Evolutionary conservation across 2,329 filamentous ascomycete genomes (phyloP), one percentile per base, ranked within the genome.

Genomic region (Talaromyces sp.): DNA sequence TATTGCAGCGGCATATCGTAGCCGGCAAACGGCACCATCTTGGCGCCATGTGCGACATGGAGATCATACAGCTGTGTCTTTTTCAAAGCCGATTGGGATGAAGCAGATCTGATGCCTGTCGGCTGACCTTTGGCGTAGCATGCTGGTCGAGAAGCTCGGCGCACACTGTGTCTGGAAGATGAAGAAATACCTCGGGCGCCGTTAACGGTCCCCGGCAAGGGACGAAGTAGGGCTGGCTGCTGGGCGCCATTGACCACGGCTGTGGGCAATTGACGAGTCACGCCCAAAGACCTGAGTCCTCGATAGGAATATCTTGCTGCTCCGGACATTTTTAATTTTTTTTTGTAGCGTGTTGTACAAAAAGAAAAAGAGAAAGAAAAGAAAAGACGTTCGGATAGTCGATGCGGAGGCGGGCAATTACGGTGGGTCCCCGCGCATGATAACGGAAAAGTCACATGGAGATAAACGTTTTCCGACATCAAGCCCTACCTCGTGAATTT

Each of bases 1-100:
- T 98, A 99, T 75, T 95, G 89, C 51, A 99, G 87, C 8, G 95
- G 95, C 91, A 99, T 97, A 68, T 85, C 82, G 79, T 88, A 96
- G 66, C 91, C 92, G 64, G 90, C 93, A 77, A 97, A 99, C n/a
- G 91, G 90, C 55, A 97, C 93, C 86, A 98, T 95, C 79, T 96
- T 97, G 66, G 84, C 95, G 67, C 91, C 91, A 71, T 90, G 81
- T 61, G 85, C 82, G 64, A 93, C 70, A 75, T 96, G 90, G 24
- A 96, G 80, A 68, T 91, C 87, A 75, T 93, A 89, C 24, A 97
- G 81, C 29, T 88, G 86, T 2, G 91, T 96, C 77, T 73, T 73
- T 38, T 71, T 72, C 61, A 77, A 63, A 58, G 57, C n/a, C 59
- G 60, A 21, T 66, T 64, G 56, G 10, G 66, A 65, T 32, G 69